A percentile compares a stretch with the other conserved stretches of the same genome.
Conservation (phyloP, 2,329 filamentous ascomycete genomes). For the Chrysosphaeria jannelii region DNA sequence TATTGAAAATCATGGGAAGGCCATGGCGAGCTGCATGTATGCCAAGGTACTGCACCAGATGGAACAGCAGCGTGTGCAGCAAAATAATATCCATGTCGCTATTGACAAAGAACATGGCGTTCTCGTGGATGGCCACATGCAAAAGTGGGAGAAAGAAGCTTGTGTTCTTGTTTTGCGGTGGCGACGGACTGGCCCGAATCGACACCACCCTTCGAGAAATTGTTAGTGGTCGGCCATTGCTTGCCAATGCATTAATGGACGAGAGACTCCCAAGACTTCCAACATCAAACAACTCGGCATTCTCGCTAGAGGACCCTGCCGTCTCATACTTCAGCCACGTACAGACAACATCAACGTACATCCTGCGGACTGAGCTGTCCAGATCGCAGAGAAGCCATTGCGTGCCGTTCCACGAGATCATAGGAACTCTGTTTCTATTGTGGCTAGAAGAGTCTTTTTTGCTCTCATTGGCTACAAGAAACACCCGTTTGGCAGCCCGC, state of each 20-base stretch:
- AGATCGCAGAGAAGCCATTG: conserved; percentile 71
- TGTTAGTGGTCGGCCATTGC: conserved; percentile 13
- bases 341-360: conserved; percentile 57
- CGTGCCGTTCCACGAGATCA: conserved; percentile 84
- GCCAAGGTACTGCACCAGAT: conserved; percentile 45
- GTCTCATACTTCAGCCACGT: conserved; percentile 59
- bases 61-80: conserved; percentile 46
- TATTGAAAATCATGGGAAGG: conserved; percentile 61
- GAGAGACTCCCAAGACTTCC: too few species aligned
- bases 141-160: conserved; percentile 56
- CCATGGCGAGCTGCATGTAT: conserved; percentile 56
- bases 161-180: conserved; percentile 15
- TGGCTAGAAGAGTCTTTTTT: conserved; percentile 19
- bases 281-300: too few species aligned
- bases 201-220: conserved; percentile 7
- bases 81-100: conserved; percentile 47
- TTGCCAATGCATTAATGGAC: too few species aligned
- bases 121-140: conserved; percentile 73
- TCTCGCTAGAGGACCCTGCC: not conserved
- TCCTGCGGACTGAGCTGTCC: conserved; percentile 47
- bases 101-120: conserved; percentile 41
- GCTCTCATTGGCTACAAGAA: conserved; percentile 42
- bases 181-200: conserved; percentile 24
- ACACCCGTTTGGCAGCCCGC: conserved; percentile 50
- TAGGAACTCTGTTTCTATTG: conserved; percentile 28